Conservation (phyloP, 352 stramenopile species). For the Peronosclerospora sorghi region DNA sequence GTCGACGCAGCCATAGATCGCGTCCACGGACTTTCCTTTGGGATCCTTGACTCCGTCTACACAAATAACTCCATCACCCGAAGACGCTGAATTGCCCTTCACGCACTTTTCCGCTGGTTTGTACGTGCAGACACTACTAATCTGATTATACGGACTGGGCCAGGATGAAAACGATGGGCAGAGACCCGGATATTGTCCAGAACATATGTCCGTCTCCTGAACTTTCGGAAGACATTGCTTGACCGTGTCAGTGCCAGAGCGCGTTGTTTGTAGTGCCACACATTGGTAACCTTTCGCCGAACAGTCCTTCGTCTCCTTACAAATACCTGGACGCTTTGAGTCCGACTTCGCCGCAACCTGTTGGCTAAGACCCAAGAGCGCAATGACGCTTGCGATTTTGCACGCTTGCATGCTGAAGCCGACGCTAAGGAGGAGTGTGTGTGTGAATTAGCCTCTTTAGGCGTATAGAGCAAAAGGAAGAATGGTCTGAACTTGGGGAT, state of each 20-base stretch:
- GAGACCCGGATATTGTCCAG: conserved; percentile 45
- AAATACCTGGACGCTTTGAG: conserved; percentile 32
- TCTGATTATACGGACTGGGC: conserved; percentile 52
- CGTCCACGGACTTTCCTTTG: conserved; percentile 30
- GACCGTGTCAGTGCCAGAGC: conserved; percentile 39
- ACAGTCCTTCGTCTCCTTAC: conserved; percentile 50
- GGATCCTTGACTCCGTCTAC: conserved; percentile 32
- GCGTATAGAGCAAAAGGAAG: conserved; percentile 15
- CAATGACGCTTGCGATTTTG: conserved; percentile 23
- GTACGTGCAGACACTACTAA: conserved; percentile 72
- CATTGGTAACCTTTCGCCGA: conserved; percentile 43
- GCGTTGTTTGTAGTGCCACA: conserved; percentile 59
- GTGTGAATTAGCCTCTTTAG: conserved; percentile 8
- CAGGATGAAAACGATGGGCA: conserved; percentile 66
- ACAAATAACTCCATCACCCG: conserved; percentile 32
- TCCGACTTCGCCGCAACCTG: conserved; percentile 20
- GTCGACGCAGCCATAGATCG: conserved; percentile 68
- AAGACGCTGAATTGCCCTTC: conserved; percentile 33
- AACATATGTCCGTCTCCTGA: conserved; percentile 47
- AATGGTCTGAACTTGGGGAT: conserved; percentile 12
- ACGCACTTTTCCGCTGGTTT: conserved; percentile 58
- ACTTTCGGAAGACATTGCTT: conserved; percentile 66
- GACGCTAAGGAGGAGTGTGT: neutral
- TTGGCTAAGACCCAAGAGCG: conserved; percentile 22
- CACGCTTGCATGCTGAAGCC: conserved; percentile 23